Evolutionary conservation across 768 basidiomycete genomes (phyloP), one percentile per base, ranked within the genome.

Genomic region (Coprinopsis strossmayeri): DNA sequence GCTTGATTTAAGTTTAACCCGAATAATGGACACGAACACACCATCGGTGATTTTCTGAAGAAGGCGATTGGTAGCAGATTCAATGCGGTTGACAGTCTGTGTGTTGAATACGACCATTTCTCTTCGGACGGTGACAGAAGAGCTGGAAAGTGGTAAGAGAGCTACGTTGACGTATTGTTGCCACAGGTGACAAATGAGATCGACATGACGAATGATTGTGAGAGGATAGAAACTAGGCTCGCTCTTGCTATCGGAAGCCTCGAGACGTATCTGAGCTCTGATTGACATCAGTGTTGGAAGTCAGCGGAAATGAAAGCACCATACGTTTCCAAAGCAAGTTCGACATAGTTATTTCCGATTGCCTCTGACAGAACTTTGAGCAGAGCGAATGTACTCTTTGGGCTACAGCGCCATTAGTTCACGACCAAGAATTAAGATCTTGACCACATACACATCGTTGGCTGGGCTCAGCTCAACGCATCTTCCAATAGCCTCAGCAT

Each of bases 31-130:
- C 40, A 42, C 24, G 30, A 12, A 42, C 34, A 15, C 61, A 92
- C 95, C 69, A 56, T 99, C 95, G 1, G 84, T 77, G 7, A 91
- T 66, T 48, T 82, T 81, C 59, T 95, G 92, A 20, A 93, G 68
- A 12, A 98, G 69, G 46, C 67, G 69, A 57, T 94, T 97, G 3
- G 85, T 79, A 26, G 80, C 82, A 12, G 81, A 87, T 66, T 98
- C 96, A 49, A 96, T 74, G 34, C 89, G 74, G 51, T 82, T 87
- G 46, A 95, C 76, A 1, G 84, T 82, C 56, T 93, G 90, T 55
- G 87, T 91, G 59, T 95, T 94, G 71, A 88, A 95, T 13, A 89
- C 79, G 3, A 79, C 78, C 90, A 97, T 94, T 64, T 98, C 95
- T 18, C 94, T 79, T 43, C 95, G 79, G 30, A 84, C 78, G 2